phyloP scores from a whole-genome alignment of 192 early-diverging fungal species.

The Backusella macrospora region DNA sequence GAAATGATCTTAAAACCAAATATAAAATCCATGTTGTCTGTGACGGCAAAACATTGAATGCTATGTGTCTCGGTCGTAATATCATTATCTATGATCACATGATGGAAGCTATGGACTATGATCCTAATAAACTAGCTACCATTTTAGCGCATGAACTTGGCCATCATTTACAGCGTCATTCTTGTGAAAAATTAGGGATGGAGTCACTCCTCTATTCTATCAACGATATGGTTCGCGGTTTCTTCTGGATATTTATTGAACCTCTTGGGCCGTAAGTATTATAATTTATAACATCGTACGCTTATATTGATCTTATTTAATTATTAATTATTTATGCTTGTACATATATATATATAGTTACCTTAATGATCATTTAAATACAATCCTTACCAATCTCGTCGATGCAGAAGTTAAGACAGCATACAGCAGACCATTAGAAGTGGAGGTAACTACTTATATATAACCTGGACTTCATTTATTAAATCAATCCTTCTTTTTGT shows the following conservation, averaged over 20 bases:
- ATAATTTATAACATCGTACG: background rate
- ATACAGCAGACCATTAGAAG: background rate
- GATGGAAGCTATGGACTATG: slow-evolving; percentile 39
- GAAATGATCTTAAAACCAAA: background rate
- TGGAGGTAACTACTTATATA: background rate
- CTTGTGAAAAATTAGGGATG: slow-evolving; percentile 55
- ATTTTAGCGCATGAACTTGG: slow-evolving; percentile 60
- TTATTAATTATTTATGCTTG: background rate
- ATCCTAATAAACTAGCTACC: slow-evolving; percentile 50
- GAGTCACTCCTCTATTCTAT: slow-evolving; percentile 51
- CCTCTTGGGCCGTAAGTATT: slow-evolving; percentile 36
- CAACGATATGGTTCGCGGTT: slow-evolving; percentile 45
- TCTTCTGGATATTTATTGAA: slow-evolving; percentile 45
- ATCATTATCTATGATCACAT: slow-evolving; percentile 39
- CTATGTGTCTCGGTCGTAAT: slow-evolving; percentile 36
- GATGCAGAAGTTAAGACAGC: background rate
- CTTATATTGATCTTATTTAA: background rate
- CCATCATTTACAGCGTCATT: slow-evolving; percentile 57
- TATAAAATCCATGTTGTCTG: slow-evolving; percentile 38
- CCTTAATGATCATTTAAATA: slow-evolving; percentile 11
- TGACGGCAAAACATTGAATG: slow-evolving; percentile 36
- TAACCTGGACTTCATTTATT: too few relatives aligned
- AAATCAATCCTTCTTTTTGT: too few relatives aligned
- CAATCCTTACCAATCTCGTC: background rate
- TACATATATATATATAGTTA: background rate